Percentiles rank a stretch among this genome's conserved stretches.
These are phyloP conservation scores for Leucocoprinus sp. DNA, from an alignment of 768 basidiomycete species.

Conservation along the genomic window DNA sequence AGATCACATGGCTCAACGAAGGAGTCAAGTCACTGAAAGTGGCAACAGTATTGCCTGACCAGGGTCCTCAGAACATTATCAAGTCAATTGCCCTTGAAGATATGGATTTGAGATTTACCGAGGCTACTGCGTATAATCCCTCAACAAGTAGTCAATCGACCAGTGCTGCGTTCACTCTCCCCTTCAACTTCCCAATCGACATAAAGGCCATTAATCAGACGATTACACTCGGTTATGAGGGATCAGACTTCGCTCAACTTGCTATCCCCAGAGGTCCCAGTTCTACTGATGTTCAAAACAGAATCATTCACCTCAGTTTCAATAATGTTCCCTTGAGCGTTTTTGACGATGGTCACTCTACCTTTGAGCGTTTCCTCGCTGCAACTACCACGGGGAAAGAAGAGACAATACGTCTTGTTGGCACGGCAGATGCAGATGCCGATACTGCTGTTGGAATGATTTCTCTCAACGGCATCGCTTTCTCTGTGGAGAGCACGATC, in stretches of 20 bases:
- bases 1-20: conserved; percentile 69
- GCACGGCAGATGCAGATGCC: conserved; percentile 48
- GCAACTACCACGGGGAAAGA: conserved; percentile 43
- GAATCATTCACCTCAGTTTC: conserved; percentile 57
- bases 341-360: conserved; percentile 34
- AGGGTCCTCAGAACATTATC: conserved; percentile 54
- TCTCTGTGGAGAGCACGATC: conserved; percentile 50
- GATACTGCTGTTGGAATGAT: conserved; percentile 60
- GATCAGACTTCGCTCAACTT: conserved; percentile 50
- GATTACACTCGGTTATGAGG: conserved; percentile 43
- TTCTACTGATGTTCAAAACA: conserved; percentile 51
- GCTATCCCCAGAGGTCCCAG: conserved; percentile 48
- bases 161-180: conserved; percentile 56
- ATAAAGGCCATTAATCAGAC: conserved; percentile 55
- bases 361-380: conserved; percentile 57
- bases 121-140: conserved; percentile 49
- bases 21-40: conserved; percentile 59
- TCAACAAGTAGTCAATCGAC: conserved; percentile 50
- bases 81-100: conserved; percentile 54
- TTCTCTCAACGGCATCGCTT: conserved; percentile 46
- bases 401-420: conserved; percentile 44
- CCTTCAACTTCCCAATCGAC: conserved; percentile 64
- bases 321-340: conserved; percentile 51
- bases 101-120: conserved; percentile 50
- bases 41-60: conserved; percentile 52